Conservation (phyloP, 371 early-diverging fungal species). For the Mucor mucedo region DNA sequence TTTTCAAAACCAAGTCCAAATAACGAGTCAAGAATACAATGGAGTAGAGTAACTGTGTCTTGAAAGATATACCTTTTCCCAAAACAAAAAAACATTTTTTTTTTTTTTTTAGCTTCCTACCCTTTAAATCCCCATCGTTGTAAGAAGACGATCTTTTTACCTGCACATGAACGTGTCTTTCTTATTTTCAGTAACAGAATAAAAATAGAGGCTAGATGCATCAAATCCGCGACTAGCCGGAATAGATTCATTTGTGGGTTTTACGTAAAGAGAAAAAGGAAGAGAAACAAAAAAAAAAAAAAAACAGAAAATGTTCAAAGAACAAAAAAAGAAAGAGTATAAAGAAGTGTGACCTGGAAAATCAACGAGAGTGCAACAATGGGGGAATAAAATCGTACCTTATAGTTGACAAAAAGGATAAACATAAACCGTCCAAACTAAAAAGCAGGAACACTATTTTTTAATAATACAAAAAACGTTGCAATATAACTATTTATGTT, state of each 20-base stretch:
- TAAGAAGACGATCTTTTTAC: constrained; percentile 1
- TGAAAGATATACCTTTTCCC: constrained; percentile 92
- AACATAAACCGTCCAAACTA: not conserved
- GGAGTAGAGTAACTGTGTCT: constrained; percentile 95
- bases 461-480: not conserved
- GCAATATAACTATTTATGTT: constrained; percentile 1
- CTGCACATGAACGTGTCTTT: constrained; percentile 53
- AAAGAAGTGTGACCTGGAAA: too few relatives aligned
- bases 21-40: constrained; percentile 97
- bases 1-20: constrained; percentile 85
- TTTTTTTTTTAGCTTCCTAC: not conserved
- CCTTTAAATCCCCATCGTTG: too few relatives aligned
- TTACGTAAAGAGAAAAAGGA: not conserved
- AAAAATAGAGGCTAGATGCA: constrained; percentile 94
- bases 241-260: constrained; percentile 82
- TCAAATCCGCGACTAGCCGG: constrained; percentile 90
- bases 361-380: too few relatives aligned
- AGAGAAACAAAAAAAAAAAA: constrained; percentile 5
- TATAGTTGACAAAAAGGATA: not conserved
- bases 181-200: constrained; percentile 90
- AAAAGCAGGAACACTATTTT: not conserved
- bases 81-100: not conserved
- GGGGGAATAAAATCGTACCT: too few relatives aligned
- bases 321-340: not conserved
- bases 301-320: not conserved